Evolutionary conservation across 169 alveolate species (phyloP), one percentile per base, ranked within the genome.

Genomic region (Cryptosporidium viatorum): DNA sequence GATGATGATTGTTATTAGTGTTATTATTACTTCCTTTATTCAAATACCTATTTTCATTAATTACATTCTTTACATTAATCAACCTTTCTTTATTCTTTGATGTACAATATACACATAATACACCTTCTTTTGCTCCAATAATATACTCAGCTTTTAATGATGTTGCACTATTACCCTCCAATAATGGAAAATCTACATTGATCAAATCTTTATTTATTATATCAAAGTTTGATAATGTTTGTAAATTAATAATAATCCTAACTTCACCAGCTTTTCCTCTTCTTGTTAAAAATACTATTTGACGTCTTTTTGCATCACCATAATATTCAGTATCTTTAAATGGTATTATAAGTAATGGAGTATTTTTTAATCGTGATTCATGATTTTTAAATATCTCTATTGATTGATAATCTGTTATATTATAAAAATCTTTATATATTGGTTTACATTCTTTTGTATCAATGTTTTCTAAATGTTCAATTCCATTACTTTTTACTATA

Each of bases 181-280:
- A 45, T 31, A 80, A 7, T 35, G 89, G 89, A 14, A 80, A 80
- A 80, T 80, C 89, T 31, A 80, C 62, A 62, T 80, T 80, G 10
- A 80, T 43, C 50, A 80, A 65, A 62, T 80, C 89, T 14, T 65
- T 59, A 80, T 80, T 80, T 16, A 80, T 62, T 3, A 43, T 41
- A 65, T 80, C 89, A 80, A 80, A 80, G 45, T 80, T 80, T 7
- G 89, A 62, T 50, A 80, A 43, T 14, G 89, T 80, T 50, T 80
- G 89, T 39, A 80, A 41, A 62, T 80, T 80, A 26, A 80, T 29
- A 31, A 80, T 80, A 21, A 80, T 41, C 14, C 89, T 35, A 21
- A 80, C 89, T 50, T 80, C 89, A n/a, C 89, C 89, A 35, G 80
- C 80, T 29, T 80, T 80, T n/a, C 89, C 89, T 23, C 89, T 41